phyloP scores from a whole-genome alignment of 495 filamentous ascomycete genomes.

The Cryomyces antarcticus region DNA sequence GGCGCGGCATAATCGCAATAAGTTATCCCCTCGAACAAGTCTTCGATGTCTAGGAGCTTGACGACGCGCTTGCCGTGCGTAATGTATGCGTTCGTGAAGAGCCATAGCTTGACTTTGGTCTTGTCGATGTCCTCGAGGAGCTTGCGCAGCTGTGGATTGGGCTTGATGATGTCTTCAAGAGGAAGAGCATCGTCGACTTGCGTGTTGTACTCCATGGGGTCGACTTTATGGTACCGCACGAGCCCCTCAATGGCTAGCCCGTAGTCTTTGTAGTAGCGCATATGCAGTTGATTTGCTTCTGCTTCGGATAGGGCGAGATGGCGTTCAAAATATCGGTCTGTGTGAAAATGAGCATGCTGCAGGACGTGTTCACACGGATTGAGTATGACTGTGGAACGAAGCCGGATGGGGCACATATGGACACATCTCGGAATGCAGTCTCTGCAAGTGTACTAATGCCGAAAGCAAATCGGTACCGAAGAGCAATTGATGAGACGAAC shows the following conservation, averaged over 20 bases:
- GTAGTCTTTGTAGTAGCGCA: constrained; percentile 86
- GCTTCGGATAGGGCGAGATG: constrained; percentile 52
- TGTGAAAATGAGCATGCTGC: background rate
- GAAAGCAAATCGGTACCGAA: too few relatives aligned
- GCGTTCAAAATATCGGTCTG: constrained; percentile 57
- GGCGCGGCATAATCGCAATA: constrained; percentile 64
- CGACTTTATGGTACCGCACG: constrained; percentile 83
- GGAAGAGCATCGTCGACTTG: constrained; percentile 92
- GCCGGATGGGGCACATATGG: too few relatives aligned
- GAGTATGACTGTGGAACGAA: background rate
- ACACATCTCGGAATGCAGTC: too few relatives aligned
- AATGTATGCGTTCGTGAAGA: constrained; percentile 90
- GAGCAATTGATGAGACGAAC: too few relatives aligned
- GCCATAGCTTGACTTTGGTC: constrained; percentile 68
- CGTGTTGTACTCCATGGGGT: constrained; percentile 82
- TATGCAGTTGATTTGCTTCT: constrained; percentile 65
- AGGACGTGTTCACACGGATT: background rate
- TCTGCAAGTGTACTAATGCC: too few relatives aligned
- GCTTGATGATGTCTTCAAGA: constrained; percentile 61
- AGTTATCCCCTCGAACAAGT: constrained; percentile 81
- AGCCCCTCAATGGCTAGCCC: constrained; percentile 92
- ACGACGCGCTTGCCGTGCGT: constrained; percentile 74
- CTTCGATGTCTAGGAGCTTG: constrained; percentile 57
- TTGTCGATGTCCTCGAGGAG: constrained; percentile 63
- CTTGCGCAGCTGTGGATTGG: constrained; percentile 49